A percentile compares a stretch with the other conserved stretches of the same genome.
Evolutionary conservation across 2,329 filamentous ascomycete genomes (phyloP).

Genomic region (Fusarium hostae): DNA sequence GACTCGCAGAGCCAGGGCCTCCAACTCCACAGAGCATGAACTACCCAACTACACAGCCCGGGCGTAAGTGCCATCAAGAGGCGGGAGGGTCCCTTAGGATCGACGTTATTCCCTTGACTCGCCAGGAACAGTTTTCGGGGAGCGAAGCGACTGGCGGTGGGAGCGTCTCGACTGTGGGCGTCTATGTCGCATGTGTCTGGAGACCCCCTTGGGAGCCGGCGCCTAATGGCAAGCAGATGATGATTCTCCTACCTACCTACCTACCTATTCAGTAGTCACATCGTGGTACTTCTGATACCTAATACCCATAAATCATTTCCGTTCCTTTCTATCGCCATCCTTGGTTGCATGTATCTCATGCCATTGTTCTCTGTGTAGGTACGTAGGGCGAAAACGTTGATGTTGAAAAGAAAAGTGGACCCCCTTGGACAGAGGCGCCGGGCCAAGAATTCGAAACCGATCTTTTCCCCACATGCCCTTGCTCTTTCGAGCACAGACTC

Average conservation of each 20-base stretch:
- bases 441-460: conserved; percentile 32
- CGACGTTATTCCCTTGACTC: conserved; percentile 25
- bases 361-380: not conserved
- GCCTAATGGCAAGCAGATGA: conserved; percentile 21
- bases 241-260: not conserved
- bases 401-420: conserved; percentile 23
- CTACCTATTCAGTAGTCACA: not conserved
- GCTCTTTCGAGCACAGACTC: conserved; percentile 11
- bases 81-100: conserved; percentile 10
- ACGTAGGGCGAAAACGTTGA: not conserved
- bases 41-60: conserved; percentile 14
- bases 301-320: not conserved
- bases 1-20: conserved; percentile 1
- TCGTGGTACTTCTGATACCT: not conserved
- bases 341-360: conserved; percentile 5
- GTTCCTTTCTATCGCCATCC: not conserved
- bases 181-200: conserved; percentile 40
- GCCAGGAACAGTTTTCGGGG: conserved; percentile 18
- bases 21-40: conserved; percentile 28
- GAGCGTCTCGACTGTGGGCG: conserved; percentile 40
- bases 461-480: conserved; percentile 20
- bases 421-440: conserved; percentile 18
- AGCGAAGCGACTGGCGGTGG: conserved; percentile 35
- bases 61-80: not conserved
- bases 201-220: conserved; percentile 14